Evolutionary conservation across 2,329 filamentous ascomycete genomes (phyloP), one percentile per base, ranked within the genome.

Genomic region (Colletotrichum aenigma): DNA sequence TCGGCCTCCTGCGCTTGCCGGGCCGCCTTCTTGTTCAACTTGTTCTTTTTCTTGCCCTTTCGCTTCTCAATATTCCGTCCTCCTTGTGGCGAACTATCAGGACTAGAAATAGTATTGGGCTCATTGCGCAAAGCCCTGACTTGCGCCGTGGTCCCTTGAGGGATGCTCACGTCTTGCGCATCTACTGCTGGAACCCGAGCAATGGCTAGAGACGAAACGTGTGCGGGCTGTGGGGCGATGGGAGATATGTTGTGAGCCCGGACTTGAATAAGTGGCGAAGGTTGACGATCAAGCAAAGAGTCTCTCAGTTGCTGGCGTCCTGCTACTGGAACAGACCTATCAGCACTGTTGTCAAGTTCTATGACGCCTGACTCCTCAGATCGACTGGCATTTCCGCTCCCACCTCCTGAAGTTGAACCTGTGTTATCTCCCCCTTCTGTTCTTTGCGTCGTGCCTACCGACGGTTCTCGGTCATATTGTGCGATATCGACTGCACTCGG

Each of bases 201-300:
- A 81, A 86, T 84, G 79, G 90, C 86, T 85, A 93, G 81, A 77
- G 89, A 87, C 82, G 94, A 89, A 77, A 91, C 92, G 81, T 94
- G 93, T 65, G 93, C 92, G 69, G 95, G 94, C 81, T 95, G 94
- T 30, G 95, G 94, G 67, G 94, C 94, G 81, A 93, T 86, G 56
- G 93, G 94, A 43, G 92, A 93, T 66, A 93, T 91, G 80, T 96
- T 93, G 82, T 96, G 93, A 79, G 92, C 93, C 81, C 92, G 92
- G 79, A 76, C 66, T 34, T 75, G 71, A n/a, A 96, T 88, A 74
- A 96, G 86, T 68, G 92, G 92, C 77, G 93, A 89, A 67, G 90
- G 85, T 78, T 83, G 87, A 79, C 81, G 84, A 77, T 69, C 43
- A 43, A 72, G 60, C 28, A 74, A 26, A 38, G 72, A 73, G 30